Evolutionary conservation across 805 yeast species (phyloP).

Genomic region (Candida anglica): DNA sequence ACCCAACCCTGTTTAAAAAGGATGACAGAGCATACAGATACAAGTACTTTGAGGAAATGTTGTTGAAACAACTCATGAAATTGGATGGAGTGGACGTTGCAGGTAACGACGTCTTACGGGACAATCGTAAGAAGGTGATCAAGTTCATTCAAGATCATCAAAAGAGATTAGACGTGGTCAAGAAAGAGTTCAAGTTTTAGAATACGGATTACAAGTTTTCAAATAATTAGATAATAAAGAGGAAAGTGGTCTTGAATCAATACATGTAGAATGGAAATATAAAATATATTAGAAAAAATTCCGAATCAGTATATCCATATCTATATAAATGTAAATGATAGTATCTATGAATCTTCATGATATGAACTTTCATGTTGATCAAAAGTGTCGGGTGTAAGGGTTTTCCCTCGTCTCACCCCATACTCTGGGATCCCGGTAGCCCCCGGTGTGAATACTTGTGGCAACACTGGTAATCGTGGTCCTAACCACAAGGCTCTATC

Average conservation of each 20-base stretch:
- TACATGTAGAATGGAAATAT: too few species aligned
- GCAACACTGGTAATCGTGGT: conserved; percentile 14
- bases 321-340: too few species aligned
- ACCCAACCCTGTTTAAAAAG: conserved; percentile 17
- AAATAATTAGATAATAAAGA: too few species aligned
- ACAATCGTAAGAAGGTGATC: conserved; percentile 56
- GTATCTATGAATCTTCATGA: conserved; percentile 2
- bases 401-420: conserved; percentile 19
- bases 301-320: too few species aligned
- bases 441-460: conserved; percentile 9
- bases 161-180: conserved; percentile 49
- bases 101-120: conserved; percentile 49
- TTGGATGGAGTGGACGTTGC: conserved; percentile 61
- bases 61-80: conserved; percentile 61
- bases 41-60: conserved; percentile 61
- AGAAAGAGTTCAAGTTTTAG: conserved; percentile 23
- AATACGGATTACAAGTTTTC: too few species aligned
- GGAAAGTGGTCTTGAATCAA: too few species aligned
- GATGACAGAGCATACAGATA: conserved; percentile 44
- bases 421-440: conserved; percentile 19
- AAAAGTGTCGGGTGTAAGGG: conserved; percentile 10
- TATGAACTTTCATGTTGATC: conserved; percentile 6
- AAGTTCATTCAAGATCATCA: conserved; percentile 57
- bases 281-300: background rate
- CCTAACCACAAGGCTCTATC: conserved; percentile 28